Evolutionary conservation across 495 filamentous ascomycete genomes (phyloP).

Genomic region (Podospora conica): DNA sequence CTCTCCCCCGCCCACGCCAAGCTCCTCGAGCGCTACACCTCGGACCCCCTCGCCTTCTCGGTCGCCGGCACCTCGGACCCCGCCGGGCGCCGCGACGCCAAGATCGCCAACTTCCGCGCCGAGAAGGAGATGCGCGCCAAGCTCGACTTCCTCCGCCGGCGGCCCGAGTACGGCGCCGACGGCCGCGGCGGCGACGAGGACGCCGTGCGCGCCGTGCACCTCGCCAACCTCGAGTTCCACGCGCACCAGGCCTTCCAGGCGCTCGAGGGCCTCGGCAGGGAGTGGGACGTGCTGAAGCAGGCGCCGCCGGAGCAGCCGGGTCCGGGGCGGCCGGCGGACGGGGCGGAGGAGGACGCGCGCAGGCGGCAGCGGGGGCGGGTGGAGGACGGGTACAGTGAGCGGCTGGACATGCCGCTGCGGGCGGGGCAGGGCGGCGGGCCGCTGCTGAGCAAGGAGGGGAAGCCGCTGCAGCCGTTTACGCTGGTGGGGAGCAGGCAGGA

Average conservation of each 20-base stretch:
- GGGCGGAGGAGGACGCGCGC: conserved; percentile 42
- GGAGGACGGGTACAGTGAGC: conserved; percentile 61
- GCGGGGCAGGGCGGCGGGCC: conserved; percentile 52
- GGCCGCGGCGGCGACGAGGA: conserved; percentile 63
- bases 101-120: conserved; percentile 76
- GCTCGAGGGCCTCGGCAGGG: conserved; percentile 75
- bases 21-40: conserved; percentile 64
- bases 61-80: conserved; percentile 60
- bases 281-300: conserved; percentile 71
- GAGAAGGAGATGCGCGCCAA: conserved; percentile 84
- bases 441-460: conserved; percentile 72
- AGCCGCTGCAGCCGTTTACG: conserved; percentile 87
- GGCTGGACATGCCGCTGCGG: conserved; percentile 60
- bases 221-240: conserved; percentile 64
- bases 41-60: conserved; percentile 59
- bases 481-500: conserved; percentile 71
- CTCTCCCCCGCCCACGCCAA: conserved; percentile 60
- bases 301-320: conserved; percentile 57
- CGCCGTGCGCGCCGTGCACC: conserved; percentile 67
- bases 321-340: conserved; percentile 11
- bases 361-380: conserved; percentile 28
- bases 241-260: conserved; percentile 78
- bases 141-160: conserved; percentile 51
- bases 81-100: conserved; percentile 64
- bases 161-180: conserved; percentile 37